Evolutionary conservation across 139 green algal genomes (phyloP), one percentile per base, ranked within the genome.

Genomic region (Edaphochlamys debaryana): DNA sequence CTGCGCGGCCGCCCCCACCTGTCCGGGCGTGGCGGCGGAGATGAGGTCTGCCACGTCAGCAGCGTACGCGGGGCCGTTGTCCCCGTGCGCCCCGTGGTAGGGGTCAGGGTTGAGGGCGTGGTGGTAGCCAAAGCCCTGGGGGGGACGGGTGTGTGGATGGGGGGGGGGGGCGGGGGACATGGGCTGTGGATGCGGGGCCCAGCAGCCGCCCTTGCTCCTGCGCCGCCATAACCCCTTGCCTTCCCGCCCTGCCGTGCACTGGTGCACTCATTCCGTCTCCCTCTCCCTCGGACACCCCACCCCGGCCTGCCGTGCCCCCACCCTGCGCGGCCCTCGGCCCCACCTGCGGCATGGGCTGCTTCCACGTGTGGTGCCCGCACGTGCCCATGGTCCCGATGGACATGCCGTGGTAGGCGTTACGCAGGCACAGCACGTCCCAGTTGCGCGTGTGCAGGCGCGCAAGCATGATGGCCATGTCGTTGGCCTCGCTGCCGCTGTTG

Each of bases 391-490:
- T 98, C 34, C 76, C 91, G 3, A 92, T 88, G 75, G 77, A 93
- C 85, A 98, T 91, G 67, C 97, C 97, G 81, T 99, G 97, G 88
- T 99, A 99, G 58, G 87, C 90, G 81, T 99, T 99, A 37, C 97
- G 89, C 73, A 99, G 92, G 23, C 89, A 89, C 27, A 99, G 66
- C 7, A 99, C 76, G 92, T 98, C 95, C 77, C 96, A 96, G 89
- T 96, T 95, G 63, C 94, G 92, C 4, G 93, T 96, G 89, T 95
- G 86, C 17, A 79, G 77, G 30, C 94, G 90, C 6, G 94, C 95
- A 73, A 98, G 92, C 82, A 95, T 91, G 85, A 98, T 90, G 0
- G 94, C 95, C 93, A 97, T 90, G 86, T 98, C 95, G 76, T 96
- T 97, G 54, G 94, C 95, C 78, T 97, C 95, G n/a, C 86, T 94